Evolutionary conservation across 2,329 filamentous ascomycete genomes (phyloP), one percentile per base, ranked within the genome.

Genomic region (Chrysosporium queenslandicum): DNA sequence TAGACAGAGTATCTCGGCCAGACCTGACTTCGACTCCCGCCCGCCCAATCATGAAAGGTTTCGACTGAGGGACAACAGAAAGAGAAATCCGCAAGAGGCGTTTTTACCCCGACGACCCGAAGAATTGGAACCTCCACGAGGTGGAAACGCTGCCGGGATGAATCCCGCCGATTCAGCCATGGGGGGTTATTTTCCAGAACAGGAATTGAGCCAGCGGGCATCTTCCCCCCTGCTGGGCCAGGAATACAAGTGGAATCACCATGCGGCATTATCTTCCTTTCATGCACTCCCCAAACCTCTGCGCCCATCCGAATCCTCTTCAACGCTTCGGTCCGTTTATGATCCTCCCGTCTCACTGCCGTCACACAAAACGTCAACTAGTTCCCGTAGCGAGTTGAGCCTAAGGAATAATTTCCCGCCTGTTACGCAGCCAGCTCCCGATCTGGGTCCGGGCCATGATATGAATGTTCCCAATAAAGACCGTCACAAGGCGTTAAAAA

Each of bases 321-420:
- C 73, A 1, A 72, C 73, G 2, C 59, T 75, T 9, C 70, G 67
- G 55, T 75, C 74, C 40, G 70, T 72, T 54, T 76, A 74, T 55
- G 72, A 71, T 56, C 65, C 70, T 18, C 66, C 71, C 46, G 71
- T 68, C 50, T 67, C 67, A 3, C 66, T 68, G 16, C 61, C 69
- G 30, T 70, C 69, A 39, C 69, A 73, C 55, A 69, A 73, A 55
- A 68, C 53, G 62, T 66, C 27, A 56, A 70, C 48, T 58, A 18
- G 62, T 54, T 50, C 65, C 62, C 29, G 60, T 61, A 20, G 59
- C 65, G 8, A 55, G 64, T 53, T 61, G 61, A 46, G 52, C 60
- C 20, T 55, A 23, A 25, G 42, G 27, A 48, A 48, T 42, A 37
- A 53, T 29, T 41, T 36, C 21, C 42, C 48, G 20, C 11, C 40